phyloP scores from a whole-genome alignment of 192 early-diverging fungal species.

The Spinellus fusiger region DNA sequence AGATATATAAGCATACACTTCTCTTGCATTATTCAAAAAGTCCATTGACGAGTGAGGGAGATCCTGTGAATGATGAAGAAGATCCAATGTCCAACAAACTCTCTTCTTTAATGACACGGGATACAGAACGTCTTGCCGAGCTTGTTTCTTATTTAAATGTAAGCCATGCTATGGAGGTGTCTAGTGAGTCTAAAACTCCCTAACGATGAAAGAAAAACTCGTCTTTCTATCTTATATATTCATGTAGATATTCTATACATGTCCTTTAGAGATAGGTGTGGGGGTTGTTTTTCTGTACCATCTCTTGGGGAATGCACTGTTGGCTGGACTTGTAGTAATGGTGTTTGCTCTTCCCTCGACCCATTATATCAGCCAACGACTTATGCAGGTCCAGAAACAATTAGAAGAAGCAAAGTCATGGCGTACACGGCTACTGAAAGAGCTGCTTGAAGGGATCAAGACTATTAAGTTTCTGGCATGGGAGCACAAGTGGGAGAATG shows the following conservation, averaged over 20 bases:
- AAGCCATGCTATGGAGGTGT: not conserved
- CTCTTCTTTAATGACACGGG: slow-evolving; percentile 72
- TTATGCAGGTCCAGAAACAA: slow-evolving; percentile 45
- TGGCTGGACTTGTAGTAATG: slow-evolving; percentile 74
- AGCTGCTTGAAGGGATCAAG: slow-evolving; percentile 68
- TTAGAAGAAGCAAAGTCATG: slow-evolving; percentile 62
- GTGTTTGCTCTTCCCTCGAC: slow-evolving; percentile 57
- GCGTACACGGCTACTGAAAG: slow-evolving; percentile 71
- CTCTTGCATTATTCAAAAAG: slow-evolving; percentile 24
- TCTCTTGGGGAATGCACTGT: slow-evolving; percentile 70
- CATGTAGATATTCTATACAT: slow-evolving; percentile 45
- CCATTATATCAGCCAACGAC: slow-evolving; percentile 48
- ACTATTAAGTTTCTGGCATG: slow-evolving; percentile 88
- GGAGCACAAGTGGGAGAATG: slow-evolving; percentile 65
- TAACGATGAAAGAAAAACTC: not conserved
- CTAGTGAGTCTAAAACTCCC: no score
- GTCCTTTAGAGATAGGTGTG: slow-evolving; percentile 63
- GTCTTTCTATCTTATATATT: not conserved
- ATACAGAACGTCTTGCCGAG: slow-evolving; percentile 59
- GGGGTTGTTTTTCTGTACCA: slow-evolving; percentile 63
- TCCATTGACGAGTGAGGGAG: slow-evolving; percentile 17
- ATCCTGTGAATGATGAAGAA: slow-evolving; percentile 10
- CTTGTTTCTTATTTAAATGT: slow-evolving; percentile 55
- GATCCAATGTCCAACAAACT: slow-evolving; percentile 25
- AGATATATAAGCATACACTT: slow-evolving; percentile 45